These are phyloP conservation scores for Citeromyces siamensis DNA, from an alignment of 1,139 yeast species.

Conservation along the genomic window DNA sequence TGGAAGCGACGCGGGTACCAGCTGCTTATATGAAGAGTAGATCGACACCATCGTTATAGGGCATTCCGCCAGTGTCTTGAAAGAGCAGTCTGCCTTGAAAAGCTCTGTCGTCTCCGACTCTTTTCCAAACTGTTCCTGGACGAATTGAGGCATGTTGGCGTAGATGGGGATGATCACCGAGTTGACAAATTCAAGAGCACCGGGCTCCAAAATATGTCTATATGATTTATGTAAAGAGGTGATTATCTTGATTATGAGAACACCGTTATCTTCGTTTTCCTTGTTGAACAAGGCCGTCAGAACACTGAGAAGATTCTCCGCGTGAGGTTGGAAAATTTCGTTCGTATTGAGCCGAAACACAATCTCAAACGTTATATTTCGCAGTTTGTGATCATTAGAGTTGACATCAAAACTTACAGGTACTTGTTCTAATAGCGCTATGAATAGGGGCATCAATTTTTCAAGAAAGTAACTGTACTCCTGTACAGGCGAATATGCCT, in stretches of 20 bases:
- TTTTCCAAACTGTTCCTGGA: constrained; percentile 27
- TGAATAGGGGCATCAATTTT: constrained; percentile 48
- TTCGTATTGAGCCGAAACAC: constrained; percentile 75
- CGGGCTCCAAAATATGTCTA: constrained; percentile 53
- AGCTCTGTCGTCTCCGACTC: constrained; percentile 29
- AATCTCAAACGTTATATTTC: constrained; percentile 69
- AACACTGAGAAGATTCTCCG: constrained; percentile 46
- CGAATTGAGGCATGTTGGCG: constrained; percentile 69
- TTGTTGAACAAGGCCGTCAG: constrained; percentile 46
- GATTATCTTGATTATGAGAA: constrained; percentile 77
- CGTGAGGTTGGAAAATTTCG: constrained; percentile 68
- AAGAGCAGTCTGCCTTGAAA: constrained; percentile 59
- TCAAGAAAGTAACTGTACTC: constrained; percentile 66
- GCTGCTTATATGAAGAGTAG: constrained; percentile 73
- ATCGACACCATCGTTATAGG: constrained; percentile 94
- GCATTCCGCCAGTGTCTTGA: constrained; percentile 89
- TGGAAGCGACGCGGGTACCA: constrained; percentile 63
- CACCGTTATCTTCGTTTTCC: constrained; percentile 96
- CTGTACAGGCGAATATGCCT: constrained; percentile 64
- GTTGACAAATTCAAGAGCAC: constrained; percentile 71
- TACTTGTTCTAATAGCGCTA: constrained; percentile 46
- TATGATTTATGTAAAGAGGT: constrained; percentile 86
- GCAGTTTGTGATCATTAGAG: constrained; percentile 60
- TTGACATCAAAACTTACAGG: constrained; percentile 60
- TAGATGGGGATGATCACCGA: constrained; percentile 63